Base-by-base conservation (phyloP, 768 basidiomycete species). In the Mycena alexandri region DNA sequence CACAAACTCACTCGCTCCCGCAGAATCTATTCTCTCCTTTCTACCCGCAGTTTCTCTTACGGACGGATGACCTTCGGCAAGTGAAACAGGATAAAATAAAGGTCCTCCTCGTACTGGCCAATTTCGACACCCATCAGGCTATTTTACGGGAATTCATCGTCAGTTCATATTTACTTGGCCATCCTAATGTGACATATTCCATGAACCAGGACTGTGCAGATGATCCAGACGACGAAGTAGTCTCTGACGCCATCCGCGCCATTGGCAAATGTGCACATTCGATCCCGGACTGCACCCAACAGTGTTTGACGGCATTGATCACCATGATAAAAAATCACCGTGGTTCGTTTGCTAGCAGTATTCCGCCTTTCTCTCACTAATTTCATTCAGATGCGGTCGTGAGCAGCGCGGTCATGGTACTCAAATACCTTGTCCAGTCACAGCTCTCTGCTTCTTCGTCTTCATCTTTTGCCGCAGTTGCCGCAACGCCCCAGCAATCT, bases 61-160 rank as follows among this genome's bases (percentile, higher is more conserved):
- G 90, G 4, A 81, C 87, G 2, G 84, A 89, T 62, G 95, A 98
- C 74, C 77, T 87, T 9, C 79, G 80, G 0, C 84, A 84, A 67
- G 87, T 90, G 22, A 95, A 96, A 76, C 83, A 83, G 71, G 84
- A 87, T 65, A 98, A 98, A 78, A 86, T 98, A 48, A 84, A 83
- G 25, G 81, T 96, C 6, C 79, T 99, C 57, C 80, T 90, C n/a
- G 83, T 82, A 22, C 74, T 98, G 10, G 82, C 92, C 55, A 87
- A 83, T 25, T 70, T 78, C 33, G 90, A 93, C 43, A 96, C 91
- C 71, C 88, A 90, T 61, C 84, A 88, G 46, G 81, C 85, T 0
- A 85, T 97, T 12, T 79, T 99, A 69, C 84, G 90, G 24, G 98
- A 99, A 75, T 90, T 98, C 70, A 89, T 92, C 68, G 96, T 97